Evolutionary conservation across 2,329 filamentous ascomycete genomes (phyloP), one percentile per base, ranked within the genome.

Genomic region (Stachybotrys chartarum): DNA sequence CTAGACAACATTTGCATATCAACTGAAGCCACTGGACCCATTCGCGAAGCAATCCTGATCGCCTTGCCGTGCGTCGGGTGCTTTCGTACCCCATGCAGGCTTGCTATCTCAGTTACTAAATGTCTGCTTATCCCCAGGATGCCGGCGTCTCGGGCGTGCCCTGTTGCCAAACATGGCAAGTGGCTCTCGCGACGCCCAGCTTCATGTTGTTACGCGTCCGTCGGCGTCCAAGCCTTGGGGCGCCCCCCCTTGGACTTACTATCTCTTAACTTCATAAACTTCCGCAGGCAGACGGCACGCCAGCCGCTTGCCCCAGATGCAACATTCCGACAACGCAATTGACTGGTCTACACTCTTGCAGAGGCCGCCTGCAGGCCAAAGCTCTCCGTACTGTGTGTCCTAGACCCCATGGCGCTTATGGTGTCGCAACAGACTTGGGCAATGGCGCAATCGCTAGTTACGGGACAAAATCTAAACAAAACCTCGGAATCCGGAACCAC

Each of bases 361-460:
- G 14, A 14, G 35, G 14, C 35, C 35, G 5, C 14, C 35, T 14
- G 35, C 35, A 10, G 35, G 35, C 14, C 35, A 10, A 42, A 42
- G 35, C 35, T 42, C 45, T 47, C 45, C 45, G 18, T 47, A n/a
- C 39, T 3, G 11, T 44, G 11, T 47, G 18, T 8, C 10, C 45
- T 6, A 47, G 39, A 44, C 39, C 39, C 45, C 45, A 6, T 17
- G 16, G 18, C 16, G 18, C 18, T 24, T 47, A n/a, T 35, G 10
- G 30, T 52, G 50, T 52, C 50, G 50, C 35, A 52, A 52, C 30
- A 24, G n/a, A 35, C 32, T 42, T 32, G 18, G n/a, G 35, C 50
- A 32, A 52, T 52, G 31, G 50, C 50, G 50, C 35, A 52, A 52
- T 52, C 50, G 50, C 50, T 18, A 42, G 39, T 51, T 24, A 51